Percentiles rank a stretch among this genome's conserved stretches.
Conservation (phyloP, 1,284 basidiomycete genomes). For the Malassezia pachydermatis region DNA sequence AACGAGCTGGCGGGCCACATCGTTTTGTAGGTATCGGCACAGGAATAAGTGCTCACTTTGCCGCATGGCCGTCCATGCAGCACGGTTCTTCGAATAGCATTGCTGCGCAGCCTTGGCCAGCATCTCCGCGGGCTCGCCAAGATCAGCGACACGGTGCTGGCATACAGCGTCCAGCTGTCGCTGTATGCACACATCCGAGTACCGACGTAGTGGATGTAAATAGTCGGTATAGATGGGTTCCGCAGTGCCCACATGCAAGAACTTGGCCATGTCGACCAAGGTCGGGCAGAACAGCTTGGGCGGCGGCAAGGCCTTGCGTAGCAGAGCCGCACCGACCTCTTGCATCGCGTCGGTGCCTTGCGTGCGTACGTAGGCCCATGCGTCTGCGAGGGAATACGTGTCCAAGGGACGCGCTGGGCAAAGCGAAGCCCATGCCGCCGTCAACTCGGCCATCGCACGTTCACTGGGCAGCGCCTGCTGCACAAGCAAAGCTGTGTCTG, state of each 20-base stretch:
- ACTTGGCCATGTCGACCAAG: conserved; percentile 98
- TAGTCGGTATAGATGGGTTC: conserved; percentile 93
- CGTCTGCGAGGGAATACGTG: conserved; percentile 58
- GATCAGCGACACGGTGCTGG: neutral
- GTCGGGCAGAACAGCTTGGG: conserved; percentile 98
- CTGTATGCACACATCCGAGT: conserved; percentile 90
- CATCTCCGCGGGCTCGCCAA: conserved; percentile 91
- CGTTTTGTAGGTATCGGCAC: conserved; percentile 58
- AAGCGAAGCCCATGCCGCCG: conserved; percentile 56
- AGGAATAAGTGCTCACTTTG: conserved; percentile 91
- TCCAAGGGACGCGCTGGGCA: conserved; percentile 79
- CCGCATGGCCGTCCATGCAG: conserved; percentile 82
- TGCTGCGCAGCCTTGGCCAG: conserved; percentile 87
- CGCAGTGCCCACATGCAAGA: conserved; percentile 82
- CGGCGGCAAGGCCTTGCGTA: conserved; percentile 75
- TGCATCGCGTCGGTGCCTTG: too few species aligned
- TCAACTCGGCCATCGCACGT: conserved; percentile 50
- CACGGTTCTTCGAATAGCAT: conserved; percentile 66
- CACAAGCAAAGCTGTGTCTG: conserved; percentile 85
- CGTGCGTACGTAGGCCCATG: conserved; percentile 49
- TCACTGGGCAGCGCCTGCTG: conserved; percentile 88
- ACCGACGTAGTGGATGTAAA: conserved; percentile 55
- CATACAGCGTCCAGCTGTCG: conserved; percentile 84
- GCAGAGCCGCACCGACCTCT: conserved; percentile 66
- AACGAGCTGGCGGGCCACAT: neutral